phyloP scores from a whole-genome alignment of 2,329 filamentous ascomycete genomes.

The Daldinia eschscholtzii region DNA sequence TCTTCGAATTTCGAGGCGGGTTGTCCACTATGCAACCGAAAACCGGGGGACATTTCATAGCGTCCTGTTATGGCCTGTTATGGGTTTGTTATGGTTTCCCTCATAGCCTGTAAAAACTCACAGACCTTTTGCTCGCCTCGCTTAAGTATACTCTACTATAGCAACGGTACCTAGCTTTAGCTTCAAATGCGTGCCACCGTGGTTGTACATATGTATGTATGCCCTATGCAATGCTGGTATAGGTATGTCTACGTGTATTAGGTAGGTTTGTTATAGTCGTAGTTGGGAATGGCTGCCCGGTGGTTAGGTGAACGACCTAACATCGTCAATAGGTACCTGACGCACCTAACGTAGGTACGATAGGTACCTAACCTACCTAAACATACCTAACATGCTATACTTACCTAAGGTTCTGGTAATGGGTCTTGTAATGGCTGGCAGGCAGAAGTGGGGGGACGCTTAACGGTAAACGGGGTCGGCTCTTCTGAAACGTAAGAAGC shows the following conservation, averaged over 20 bases:
- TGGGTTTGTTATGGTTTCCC: background rate
- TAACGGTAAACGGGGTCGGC: conserved; percentile 32
- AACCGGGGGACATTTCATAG: conserved; percentile 14
- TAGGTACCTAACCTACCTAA: too few species aligned
- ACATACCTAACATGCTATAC: too few species aligned
- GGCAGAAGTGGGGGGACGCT: conserved; percentile 26
- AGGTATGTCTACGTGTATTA: background rate
- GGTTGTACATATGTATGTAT: conserved; percentile 12
- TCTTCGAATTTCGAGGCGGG: conserved; percentile 35
- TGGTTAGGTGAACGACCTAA: background rate
- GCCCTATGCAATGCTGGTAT: background rate
- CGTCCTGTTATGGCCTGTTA: conserved; percentile 1
- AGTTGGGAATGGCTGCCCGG: background rate
- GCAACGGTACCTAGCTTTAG: conserved; percentile 10
- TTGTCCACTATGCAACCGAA: conserved; percentile 35
- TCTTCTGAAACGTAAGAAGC: conserved; percentile 46
- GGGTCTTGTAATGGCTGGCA: background rate
- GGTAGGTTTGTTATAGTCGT: background rate
- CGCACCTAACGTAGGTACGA: background rate
- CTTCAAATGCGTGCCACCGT: conserved; percentile 8
- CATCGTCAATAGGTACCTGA: background rate
- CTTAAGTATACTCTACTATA: conserved; percentile 25
- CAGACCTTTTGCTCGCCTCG: conserved; percentile 28
- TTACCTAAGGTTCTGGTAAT: background rate
- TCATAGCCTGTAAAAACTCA: conserved; percentile 8